Evolutionary conservation across 345 rosid species (phyloP).

Genomic region (Rhodomyrtus tomentosa): DNA sequence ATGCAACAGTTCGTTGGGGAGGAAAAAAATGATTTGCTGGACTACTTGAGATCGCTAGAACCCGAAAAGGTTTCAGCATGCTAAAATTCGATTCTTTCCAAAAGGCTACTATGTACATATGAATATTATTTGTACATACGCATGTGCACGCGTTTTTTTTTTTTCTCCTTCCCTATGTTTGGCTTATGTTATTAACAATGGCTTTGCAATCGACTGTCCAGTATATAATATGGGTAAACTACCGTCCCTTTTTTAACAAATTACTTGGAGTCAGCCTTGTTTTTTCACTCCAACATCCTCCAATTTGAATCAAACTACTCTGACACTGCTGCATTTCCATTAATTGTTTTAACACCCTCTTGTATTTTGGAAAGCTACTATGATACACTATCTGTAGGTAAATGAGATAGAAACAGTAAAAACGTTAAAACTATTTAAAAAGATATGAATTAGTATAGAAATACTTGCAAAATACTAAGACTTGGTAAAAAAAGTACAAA

Average conservation of each 20-base stretch:
- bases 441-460: no score
- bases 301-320: neutral
- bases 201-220: neutral
- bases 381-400: neutral
- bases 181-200: neutral
- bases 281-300: neutral
- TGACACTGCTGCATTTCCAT: neutral
- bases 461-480: no score
- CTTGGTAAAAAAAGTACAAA: no score
- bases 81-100: neutral
- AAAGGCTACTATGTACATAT: neutral
- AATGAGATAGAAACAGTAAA: no score
- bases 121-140: neutral
- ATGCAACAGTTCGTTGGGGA: slow-evolving; percentile 99
- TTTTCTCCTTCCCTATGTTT: neutral
- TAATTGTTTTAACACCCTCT: neutral
- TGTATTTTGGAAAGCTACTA: neutral
- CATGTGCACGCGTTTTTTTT: neutral
- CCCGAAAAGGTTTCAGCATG: slow-evolving; percentile 72
- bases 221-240: neutral
- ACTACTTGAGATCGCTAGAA: slow-evolving; percentile 82
- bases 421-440: neutral
- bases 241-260: neutral
- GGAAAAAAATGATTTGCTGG: slow-evolving; percentile 94
- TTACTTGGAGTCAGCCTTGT: neutral